Evolutionary conservation across 1,284 basidiomycete genomes (phyloP), one percentile per base, ranked within the genome.

Genomic region (Cryptococcus sp.): DNA sequence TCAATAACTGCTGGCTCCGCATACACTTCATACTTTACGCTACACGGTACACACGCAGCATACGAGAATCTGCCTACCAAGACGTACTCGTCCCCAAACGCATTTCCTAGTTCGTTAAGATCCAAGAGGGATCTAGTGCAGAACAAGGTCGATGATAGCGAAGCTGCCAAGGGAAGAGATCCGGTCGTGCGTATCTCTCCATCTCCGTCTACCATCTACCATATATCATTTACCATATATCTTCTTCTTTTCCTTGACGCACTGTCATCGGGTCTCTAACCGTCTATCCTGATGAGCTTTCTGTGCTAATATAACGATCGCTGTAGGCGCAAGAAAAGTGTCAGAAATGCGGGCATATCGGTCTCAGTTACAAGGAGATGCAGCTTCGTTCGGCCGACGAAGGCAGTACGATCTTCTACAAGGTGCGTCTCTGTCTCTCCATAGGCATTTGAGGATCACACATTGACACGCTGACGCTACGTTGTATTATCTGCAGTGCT

Each of bases 51-150:
- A 4, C 10, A 10, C 26, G 26, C 25, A 98, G 95, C 93, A 6
- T 98, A 96, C 75, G 93, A 98, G 72, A 89, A 93, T 73, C 88
- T 89, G 37, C 86, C 89, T 63, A 93, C 96, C 58, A 87, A 88
- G 49, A 99, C 95, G 0, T 87, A 86, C 41, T 96, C 93, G 1
- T 89, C 93, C 62, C 89, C 92, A 0, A 89, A 93, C 61, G 95
- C 95, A 8, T 98, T 99, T 78, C 95, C 95, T 0, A 94, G 91
- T 23, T 84, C 87, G 0, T 79, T 99, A 58, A 82, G 88, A 65
- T 89, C 93, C 66, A 93, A 93, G 73, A 84, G 93, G 51, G 94
- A 93, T 73, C 70, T 83, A 39, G 95, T 93, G 0, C 89, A 91
- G 78, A 93, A 91, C 23, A 89, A 90, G 70, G 80, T 84, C 34